A percentile compares a stretch with the other conserved stretches of the same genome.
Conservation (phyloP, 148 eudicot species). For the Silene uniflora region DNA sequence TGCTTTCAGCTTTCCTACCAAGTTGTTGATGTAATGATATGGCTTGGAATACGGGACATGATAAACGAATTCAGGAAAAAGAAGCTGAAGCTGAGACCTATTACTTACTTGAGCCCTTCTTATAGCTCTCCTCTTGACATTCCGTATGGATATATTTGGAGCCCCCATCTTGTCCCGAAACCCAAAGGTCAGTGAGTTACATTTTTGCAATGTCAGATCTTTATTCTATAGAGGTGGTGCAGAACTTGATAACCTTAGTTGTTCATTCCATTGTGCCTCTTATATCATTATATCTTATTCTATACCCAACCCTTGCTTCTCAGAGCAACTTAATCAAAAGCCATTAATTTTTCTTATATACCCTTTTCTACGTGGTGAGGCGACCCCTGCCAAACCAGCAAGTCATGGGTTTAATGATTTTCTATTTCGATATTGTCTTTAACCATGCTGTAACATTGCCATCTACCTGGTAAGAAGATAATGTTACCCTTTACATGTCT, state of each 20-base stretch:
- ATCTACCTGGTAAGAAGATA: not conserved
- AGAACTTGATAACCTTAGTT: not conserved
- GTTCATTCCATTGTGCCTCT: not conserved
- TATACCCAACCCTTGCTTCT: not conserved
- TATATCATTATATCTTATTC: not conserved
- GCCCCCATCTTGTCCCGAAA: conserved; percentile 92
- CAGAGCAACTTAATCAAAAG: not conserved
- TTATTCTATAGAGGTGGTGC: conserved; percentile 1
- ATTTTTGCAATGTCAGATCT: not conserved
- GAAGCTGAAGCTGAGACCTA: conserved; percentile 72
- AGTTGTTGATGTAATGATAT: conserved; percentile 78
- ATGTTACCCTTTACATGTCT: not conserved
- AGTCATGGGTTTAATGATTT: not conserved
- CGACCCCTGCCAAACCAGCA: not conserved
- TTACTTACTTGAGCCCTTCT: conserved; percentile 69
- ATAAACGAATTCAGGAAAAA: conserved; percentile 87
- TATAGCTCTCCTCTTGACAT: conserved; percentile 51
- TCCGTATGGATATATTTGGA: conserved; percentile 91
- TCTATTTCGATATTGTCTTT: not conserved
- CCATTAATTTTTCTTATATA: not conserved
- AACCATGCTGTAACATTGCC: not conserved
- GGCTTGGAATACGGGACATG: conserved; percentile 89
- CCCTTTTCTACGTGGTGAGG: not conserved
- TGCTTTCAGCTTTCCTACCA: conserved; percentile 79
- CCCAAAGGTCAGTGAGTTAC: conserved; percentile 59